phyloP scores from a whole-genome alignment of 1,284 basidiomycete species.

The Athelia sp. region DNA sequence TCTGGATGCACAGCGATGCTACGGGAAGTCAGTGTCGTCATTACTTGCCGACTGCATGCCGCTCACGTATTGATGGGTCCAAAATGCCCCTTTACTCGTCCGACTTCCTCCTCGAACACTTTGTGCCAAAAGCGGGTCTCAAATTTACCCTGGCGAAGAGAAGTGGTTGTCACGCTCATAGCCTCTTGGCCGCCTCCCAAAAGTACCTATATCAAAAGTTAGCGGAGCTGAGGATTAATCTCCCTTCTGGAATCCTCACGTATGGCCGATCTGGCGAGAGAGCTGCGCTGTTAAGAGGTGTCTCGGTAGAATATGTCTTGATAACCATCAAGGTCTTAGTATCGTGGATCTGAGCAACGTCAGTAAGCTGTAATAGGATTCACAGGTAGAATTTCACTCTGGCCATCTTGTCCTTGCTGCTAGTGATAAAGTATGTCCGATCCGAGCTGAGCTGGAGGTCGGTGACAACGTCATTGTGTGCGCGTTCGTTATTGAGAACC shows the following conservation, averaged over 20 bases:
- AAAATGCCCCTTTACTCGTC: slow-evolving; percentile 94
- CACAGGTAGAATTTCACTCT: slow-evolving; percentile 44
- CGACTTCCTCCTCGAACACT: slow-evolving; percentile 96
- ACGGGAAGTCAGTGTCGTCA: slow-evolving; percentile 2
- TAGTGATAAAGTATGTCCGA: slow-evolving; percentile 93
- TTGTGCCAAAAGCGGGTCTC: slow-evolving; percentile 99
- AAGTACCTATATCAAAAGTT: slow-evolving; percentile 51
- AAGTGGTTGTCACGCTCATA: slow-evolving; percentile 96
- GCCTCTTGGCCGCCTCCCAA: slow-evolving; percentile 98
- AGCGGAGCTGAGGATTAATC: slow-evolving; percentile 9
- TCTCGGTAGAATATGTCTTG: slow-evolving; percentile 93
- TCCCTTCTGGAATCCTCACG: slow-evolving; percentile 29
- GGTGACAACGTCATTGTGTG: slow-evolving; percentile 82
- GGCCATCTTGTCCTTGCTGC: slow-evolving; percentile 95
- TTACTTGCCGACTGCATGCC: background rate
- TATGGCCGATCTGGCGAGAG: slow-evolving; percentile 85
- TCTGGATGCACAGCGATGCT: slow-evolving; percentile 91
- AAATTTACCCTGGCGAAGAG: slow-evolving; percentile 92
- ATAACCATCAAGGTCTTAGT: slow-evolving; percentile 85
- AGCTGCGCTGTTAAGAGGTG: slow-evolving; percentile 93
- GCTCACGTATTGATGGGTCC: slow-evolving; percentile 95
- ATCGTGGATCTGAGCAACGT: slow-evolving; percentile 70
- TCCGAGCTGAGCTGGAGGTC: slow-evolving; percentile 92
- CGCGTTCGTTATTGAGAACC: slow-evolving; percentile 74
- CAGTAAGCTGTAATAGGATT: slow-evolving; percentile 4